phyloP scores from a whole-genome alignment of 2,329 filamentous ascomycete species.

The Xylaria sp. region DNA sequence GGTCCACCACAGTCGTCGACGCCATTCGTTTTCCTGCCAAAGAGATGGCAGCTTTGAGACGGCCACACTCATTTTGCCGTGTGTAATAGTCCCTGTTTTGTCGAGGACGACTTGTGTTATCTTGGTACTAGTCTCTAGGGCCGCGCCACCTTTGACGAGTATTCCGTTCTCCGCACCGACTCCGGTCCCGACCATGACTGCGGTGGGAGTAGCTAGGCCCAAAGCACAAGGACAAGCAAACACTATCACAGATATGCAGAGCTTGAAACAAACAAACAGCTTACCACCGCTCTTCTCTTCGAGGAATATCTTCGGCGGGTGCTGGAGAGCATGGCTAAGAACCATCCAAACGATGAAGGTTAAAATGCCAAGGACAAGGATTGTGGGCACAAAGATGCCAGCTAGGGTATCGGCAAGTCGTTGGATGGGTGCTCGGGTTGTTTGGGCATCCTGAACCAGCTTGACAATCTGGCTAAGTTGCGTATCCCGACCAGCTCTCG shows the following conservation, averaged over 20 bases:
- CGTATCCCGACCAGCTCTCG: conserved; percentile 90
- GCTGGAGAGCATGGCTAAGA: conserved; percentile 82
- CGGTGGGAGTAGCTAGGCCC: conserved; percentile 94
- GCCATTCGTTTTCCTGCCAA: conserved; percentile 77
- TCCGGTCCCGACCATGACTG: conserved; percentile 99
- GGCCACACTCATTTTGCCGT: conserved; percentile 94
- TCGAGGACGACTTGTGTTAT: conserved; percentile 91
- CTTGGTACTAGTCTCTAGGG: conserved; percentile 89
- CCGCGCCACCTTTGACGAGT: conserved; percentile 95
- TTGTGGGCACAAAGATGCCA: conserved; percentile 92
- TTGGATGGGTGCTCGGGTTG: conserved; percentile 92
- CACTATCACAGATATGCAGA: conserved; percentile 98
- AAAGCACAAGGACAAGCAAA: conserved; percentile 97
- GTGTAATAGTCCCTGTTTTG: conserved; percentile 94
- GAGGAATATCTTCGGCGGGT: conserved; percentile 90
- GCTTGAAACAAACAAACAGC: conserved; percentile 95
- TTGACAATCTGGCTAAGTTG: conserved; percentile 98
- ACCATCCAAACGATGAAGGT: conserved; percentile 97
- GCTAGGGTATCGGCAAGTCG: conserved; percentile 89
- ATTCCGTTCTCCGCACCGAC: conserved; percentile 96
- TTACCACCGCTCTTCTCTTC: conserved; percentile 85
- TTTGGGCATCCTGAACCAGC: conserved; percentile 97
- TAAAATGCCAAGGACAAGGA: conserved; percentile 81
- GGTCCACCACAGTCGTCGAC: conserved; percentile 89
- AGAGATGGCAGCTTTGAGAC: conserved; percentile 70